Evolutionary conservation across 495 filamentous ascomycete species (phyloP), one percentile per base, ranked within the genome.

Genomic region (Podospora sp.): DNA sequence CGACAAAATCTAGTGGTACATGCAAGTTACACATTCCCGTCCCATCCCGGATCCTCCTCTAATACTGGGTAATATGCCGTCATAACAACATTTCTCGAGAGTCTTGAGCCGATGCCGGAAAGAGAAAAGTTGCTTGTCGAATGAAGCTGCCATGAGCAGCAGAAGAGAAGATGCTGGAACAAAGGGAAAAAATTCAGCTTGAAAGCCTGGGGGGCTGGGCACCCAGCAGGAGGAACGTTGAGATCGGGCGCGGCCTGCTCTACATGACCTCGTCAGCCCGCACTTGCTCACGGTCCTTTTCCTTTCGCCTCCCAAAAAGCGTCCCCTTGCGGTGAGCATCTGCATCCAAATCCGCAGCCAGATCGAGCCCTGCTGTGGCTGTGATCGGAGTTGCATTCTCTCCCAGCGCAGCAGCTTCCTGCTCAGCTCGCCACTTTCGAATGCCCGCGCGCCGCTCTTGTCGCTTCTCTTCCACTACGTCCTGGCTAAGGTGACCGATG

Each of bases 401-500:
- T 58, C 20, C 63, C 66, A 60, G 63, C 62, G 72, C 72, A 2
- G 72, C 68, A 2, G 74, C 73, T 56, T 83, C 80, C 27, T 79
- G 78, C 66, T 81, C 75, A 16, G 77, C 78, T 65, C 79, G 79
- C 75, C 75, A 77, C 62, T 76, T 74, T 3, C 74, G 69, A n/a
- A 78, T 73, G 22, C 72, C 77, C 40, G 78, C 79, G 55, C 88
- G 80, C 52, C 89, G 81, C 73, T 90, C 86, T 60, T 82, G 79
- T 51, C 89, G 78, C 59, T 84, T 82, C 69, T 82, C 81, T 66
- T 92, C 90, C 64, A 92, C 85, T 0, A 79, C 78, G 49, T 89
- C 86, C 73, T 91, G 89, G 75, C 85, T 90, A 25, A 92, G 73
- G 74, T 93, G 89, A n/a, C 90, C 90, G 70, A 96, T 92, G 36